Evolutionary conservation across 1,139 yeast genomes (phyloP).

Genomic region (Kodamaea sp.): DNA sequence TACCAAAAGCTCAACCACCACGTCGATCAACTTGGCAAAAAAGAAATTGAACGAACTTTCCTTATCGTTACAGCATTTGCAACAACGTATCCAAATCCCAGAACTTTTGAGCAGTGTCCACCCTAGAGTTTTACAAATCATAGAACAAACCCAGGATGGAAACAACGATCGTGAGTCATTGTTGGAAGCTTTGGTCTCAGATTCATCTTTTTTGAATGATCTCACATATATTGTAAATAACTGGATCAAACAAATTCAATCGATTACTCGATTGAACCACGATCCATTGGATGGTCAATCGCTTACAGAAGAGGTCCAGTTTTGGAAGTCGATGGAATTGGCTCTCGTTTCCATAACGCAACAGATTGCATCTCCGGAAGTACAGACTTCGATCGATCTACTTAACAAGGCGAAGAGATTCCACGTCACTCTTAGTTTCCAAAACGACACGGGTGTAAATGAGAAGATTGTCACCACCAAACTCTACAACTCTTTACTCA

Average conservation of each 20-base stretch:
- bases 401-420: slow-evolving; percentile 74
- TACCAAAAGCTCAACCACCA: slow-evolving; percentile 9
- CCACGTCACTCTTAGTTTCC: slow-evolving; percentile 73
- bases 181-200: slow-evolving; percentile 28
- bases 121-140: slow-evolving; percentile 46
- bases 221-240: slow-evolving; percentile 66
- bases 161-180: slow-evolving; percentile 19
- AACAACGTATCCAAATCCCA: slow-evolving; percentile 70
- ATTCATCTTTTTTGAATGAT: slow-evolving; percentile 60
- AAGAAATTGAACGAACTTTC: slow-evolving; percentile 72
- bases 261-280: slow-evolving; percentile 53
- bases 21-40: slow-evolving; percentile 46
- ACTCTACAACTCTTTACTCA: slow-evolving; percentile 61
- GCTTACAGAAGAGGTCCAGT: slow-evolving; percentile 65
- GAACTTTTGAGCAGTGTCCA: slow-evolving; percentile 57
- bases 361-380: slow-evolving; percentile 59
- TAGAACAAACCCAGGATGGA: slow-evolving; percentile 19
- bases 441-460: slow-evolving; percentile 69
- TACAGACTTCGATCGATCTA: slow-evolving; percentile 60
- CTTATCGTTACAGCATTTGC: slow-evolving; percentile 65
- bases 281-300: slow-evolving; percentile 62
- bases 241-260: slow-evolving; percentile 71
- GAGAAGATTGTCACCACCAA: slow-evolving; percentile 56
- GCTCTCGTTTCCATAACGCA: slow-evolving; percentile 57
- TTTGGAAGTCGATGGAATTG: slow-evolving; percentile 76